A percentile compares a stretch with the other conserved stretches of the same genome.
Evolutionary conservation across 805 yeast genomes (phyloP).

Genomic region (Lipomyces mesembrius): DNA sequence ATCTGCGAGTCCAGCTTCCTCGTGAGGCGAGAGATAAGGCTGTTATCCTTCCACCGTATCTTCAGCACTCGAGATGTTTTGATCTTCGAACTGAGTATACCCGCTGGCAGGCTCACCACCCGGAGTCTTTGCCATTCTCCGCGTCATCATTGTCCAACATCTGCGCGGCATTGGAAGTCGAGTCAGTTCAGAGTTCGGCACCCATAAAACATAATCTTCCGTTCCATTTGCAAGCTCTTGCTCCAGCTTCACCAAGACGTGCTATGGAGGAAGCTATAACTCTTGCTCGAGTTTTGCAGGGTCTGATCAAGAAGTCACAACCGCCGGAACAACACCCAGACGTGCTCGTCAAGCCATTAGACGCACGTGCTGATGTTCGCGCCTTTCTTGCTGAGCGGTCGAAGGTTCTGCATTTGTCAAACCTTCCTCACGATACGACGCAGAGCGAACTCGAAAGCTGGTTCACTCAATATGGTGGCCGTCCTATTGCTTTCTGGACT

Average conservation of each 20-base stretch:
- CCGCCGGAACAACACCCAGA: conserved; percentile 55
- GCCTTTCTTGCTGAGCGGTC: conserved; percentile 73
- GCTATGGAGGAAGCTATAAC: conserved; percentile 55
- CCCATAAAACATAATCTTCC: conserved; percentile 40
- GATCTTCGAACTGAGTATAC: conserved; percentile 75
- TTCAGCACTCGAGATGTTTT: conserved; percentile 76
- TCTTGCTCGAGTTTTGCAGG: conserved; percentile 52
- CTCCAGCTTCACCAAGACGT: conserved; percentile 49
- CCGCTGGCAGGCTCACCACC: conserved; percentile 70
- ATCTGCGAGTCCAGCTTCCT: conserved; percentile 74
- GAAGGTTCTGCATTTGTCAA: conserved; percentile 76
- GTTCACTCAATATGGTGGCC: conserved; percentile 85
- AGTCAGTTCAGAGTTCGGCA: conserved; percentile 39
- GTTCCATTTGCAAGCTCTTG: conserved; percentile 39
- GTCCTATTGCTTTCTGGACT: conserved; percentile 90
- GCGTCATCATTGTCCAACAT: conserved; percentile 47
- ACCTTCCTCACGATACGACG: conserved; percentile 82
- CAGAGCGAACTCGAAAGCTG: conserved; percentile 89
- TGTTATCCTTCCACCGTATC: conserved; percentile 70
- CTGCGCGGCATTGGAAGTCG: conserved; percentile 55
- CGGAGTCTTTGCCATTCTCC: conserved; percentile 50
- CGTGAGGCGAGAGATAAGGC: conserved; percentile 81
- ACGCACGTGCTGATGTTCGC: conserved; percentile 71
- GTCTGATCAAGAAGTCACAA: conserved; percentile 55
- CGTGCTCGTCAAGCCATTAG: conserved; percentile 74